Base-by-base conservation (phyloP, 768 basidiomycete genomes). In the Boletus subcaerulescens region DNA sequence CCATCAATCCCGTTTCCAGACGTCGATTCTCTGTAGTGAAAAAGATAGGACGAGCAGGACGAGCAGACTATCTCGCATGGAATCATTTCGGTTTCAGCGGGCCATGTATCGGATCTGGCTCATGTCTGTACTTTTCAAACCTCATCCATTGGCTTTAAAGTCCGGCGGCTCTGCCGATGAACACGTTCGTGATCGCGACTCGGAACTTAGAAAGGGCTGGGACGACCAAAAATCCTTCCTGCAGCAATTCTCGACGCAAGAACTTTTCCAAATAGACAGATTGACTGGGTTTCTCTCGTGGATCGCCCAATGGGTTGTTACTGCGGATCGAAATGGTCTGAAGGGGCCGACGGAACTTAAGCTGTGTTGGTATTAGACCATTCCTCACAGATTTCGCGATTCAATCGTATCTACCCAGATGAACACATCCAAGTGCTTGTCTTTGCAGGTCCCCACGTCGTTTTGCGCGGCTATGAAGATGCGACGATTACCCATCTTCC, bases 1-100 rank as follows among this genome's bases (percentile, higher is more conserved):
- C n/a, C 4, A 12, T 13, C 13, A 7, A 7, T 14, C 32, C n/a
- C 3, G 14, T 9, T 11, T 33, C n/a, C 11, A 12, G 8, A 3
- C 17, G 20, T 18, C 6, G 6, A 40, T 43, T 14, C 14, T 11
- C 3, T 15, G 26, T 12, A 55, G 55, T 8, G 1, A 72, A 52
- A 74, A 76, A 55, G 71, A 76, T 50, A 67, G 71, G 26, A 58
- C 56, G 3, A 69, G 64, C 31, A 45, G 38, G 13, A 59, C 50
- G 14, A 75, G 72, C 43, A 57, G 50, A 31, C 61, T 78, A 4
- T 54, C 69, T 13, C 43, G 46, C 8, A 33, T 26, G 5, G 76
- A 78, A 56, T 71, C 71, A 1, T 5, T 57, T 14, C 64, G 62
- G 17, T 73, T 73, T 49, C 56, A 56, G 10, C 50, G 65, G 13